Evolutionary conservation across 192 early-diverging fungal species (phyloP).

Genomic region (Dissophora ornata): DNA sequence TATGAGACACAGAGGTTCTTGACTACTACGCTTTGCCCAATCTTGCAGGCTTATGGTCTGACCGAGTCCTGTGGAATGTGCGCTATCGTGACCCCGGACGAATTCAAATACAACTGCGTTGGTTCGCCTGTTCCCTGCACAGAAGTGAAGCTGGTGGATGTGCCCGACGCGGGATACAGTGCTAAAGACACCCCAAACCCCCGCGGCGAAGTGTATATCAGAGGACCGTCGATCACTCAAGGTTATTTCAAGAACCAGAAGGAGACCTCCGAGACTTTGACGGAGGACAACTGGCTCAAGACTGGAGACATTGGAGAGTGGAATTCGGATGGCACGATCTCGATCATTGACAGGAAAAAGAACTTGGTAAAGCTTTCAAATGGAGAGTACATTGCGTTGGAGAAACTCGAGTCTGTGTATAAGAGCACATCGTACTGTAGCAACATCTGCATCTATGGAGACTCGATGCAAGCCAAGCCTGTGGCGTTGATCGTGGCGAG

Average conservation of each 20-base stretch:
- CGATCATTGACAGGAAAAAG: constrained; percentile 93
- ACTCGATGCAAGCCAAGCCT: constrained; percentile 75
- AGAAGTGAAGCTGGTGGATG: constrained; percentile 83
- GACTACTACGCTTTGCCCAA: constrained; percentile 73
- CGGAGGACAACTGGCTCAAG: constrained; percentile 84
- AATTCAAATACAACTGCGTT: constrained; percentile 66
- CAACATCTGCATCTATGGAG: constrained; percentile 83
- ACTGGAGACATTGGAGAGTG: constrained; percentile 95
- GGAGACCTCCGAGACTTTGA: constrained; percentile 73
- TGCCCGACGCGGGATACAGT: constrained; percentile 65
- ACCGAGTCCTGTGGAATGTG: constrained; percentile 81
- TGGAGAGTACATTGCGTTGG: constrained; percentile 95
- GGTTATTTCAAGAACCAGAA: constrained; percentile 85
- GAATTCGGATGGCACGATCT: constrained; percentile 78
- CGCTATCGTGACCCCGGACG: constrained; percentile 70
- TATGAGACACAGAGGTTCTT: constrained; percentile 86
- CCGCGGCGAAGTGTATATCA: constrained; percentile 86
- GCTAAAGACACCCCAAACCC: constrained; percentile 69
- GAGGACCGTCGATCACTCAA: constrained; percentile 80
- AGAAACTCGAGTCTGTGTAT: constrained; percentile 94
- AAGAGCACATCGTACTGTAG: constrained; percentile 74
- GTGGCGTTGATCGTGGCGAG: constrained; percentile 82
- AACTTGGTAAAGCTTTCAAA: constrained; percentile 93
- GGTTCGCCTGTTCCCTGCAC: constrained; percentile 80
- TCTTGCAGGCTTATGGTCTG: constrained; percentile 88